phyloP scores from a whole-genome alignment of 176 grass and related monocot genomes.

The bread wheat (Triticum aestivum) region DNA sequence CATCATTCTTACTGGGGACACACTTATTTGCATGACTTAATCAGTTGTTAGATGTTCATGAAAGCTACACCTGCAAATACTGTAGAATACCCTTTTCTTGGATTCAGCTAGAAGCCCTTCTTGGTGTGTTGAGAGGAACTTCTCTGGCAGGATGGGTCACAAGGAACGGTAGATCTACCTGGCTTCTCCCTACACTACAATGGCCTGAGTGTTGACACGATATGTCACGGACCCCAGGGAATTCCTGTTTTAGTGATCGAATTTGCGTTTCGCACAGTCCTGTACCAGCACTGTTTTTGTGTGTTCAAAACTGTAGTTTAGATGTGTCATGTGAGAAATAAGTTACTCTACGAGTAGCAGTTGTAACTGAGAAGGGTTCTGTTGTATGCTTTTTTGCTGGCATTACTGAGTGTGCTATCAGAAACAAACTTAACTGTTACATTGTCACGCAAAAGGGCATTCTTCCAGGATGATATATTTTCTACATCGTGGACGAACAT shows the following conservation, averaged over 20 bases:
- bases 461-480: background rate
- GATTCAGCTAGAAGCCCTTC: background rate
- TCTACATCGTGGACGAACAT: too few relatives aligned
- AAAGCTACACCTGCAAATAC: background rate
- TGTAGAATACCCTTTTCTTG: background rate
- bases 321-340: conserved; percentile 17
- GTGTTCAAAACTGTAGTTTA: conserved; percentile 13
- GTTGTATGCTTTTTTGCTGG: background rate
- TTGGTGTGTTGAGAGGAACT: conserved; percentile 44
- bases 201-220: conserved; percentile 67
- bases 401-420: background rate
- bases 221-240: conserved; percentile 80
- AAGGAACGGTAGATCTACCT: conserved; percentile 58
- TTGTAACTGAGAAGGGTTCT: background rate
- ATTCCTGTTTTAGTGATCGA: conserved; percentile 43
- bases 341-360: background rate
- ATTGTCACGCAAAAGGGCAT: background rate
- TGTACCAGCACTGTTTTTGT: conserved; percentile 5
- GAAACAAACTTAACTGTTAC: background rate
- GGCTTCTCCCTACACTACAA: conserved; percentile 70
- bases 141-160: conserved; percentile 95
- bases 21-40: background rate
- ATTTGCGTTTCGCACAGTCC: background rate
- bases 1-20: background rate
- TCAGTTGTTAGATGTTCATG: background rate